Conservation (phyloP, 139 green algal species). For the Pleodorina starrii region DNA sequence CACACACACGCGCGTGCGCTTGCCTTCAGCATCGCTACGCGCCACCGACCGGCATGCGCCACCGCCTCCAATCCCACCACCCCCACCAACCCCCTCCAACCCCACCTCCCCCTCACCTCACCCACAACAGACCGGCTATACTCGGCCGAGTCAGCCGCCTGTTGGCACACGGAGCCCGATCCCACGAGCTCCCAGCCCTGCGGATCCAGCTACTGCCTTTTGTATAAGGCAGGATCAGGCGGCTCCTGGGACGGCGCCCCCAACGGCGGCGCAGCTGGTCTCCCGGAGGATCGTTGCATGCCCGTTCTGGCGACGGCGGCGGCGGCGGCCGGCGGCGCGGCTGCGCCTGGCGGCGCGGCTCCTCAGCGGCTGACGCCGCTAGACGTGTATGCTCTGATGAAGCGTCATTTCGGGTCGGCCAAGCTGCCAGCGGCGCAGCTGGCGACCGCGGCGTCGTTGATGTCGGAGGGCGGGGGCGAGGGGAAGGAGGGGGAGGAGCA, state of each 20-base stretch:
- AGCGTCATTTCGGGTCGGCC: not conserved
- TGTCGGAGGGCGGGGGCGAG: not conserved
- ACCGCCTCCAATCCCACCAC: no score
- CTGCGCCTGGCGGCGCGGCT: not conserved
- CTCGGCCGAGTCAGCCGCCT: not conserved
- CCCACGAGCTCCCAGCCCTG: not conserved
- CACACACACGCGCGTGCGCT: no score
- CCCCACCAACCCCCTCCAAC: no score
- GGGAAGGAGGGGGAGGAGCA: not conserved
- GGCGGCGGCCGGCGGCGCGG: no score
- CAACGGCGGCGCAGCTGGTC: not conserved
- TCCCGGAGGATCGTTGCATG: constrained; percentile 34
- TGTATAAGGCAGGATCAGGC: not conserved
- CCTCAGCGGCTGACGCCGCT: not conserved
- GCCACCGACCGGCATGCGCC: no score
- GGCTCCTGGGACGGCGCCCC: not conserved
- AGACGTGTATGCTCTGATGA: constrained; percentile 7
- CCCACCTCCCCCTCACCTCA: no score
- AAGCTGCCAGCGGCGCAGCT: not conserved
- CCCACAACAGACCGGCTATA: constrained; percentile 5
- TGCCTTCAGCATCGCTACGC: no score
- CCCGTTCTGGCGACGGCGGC: not conserved
- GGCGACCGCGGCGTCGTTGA: not conserved
- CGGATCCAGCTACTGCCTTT: not conserved
- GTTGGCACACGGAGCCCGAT: not conserved